Evolutionary conservation across 192 early-diverging fungal genomes (phyloP), one percentile per base, ranked within the genome.

Genomic region (Hyaloraphidium curvatum): DNA sequence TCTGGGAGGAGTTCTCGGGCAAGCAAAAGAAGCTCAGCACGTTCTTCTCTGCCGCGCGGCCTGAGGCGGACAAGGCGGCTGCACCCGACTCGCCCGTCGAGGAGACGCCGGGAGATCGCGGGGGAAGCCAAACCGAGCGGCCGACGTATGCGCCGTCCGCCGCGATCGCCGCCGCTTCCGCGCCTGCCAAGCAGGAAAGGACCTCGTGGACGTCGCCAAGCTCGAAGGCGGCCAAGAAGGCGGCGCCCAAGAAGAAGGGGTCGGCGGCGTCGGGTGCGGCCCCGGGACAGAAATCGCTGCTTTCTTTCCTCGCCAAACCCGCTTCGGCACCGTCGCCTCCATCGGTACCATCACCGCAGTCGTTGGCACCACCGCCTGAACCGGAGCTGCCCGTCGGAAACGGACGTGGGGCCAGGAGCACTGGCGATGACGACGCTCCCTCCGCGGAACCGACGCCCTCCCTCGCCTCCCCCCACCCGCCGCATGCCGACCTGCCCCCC

Each of bases 1-100:
- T 66, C 54, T 74, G 70, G 62, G 67, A 72, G 2, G 70, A 73
- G 41, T 80, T 81, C 58, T 33, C 61, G 11, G 75, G 69, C 23
- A 71, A 64, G 50, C 81, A 83, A 51, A 64, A 65, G 39, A 79
- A 66, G 51, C 54, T 83, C 26, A 65, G 67, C 39, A 13, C 28
- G 4, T 78, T 71, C 52, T 74, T 76, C 51, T 19, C 43, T 33
- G 28, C 16, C 4, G 51, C 23, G 43, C 59, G 14, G 16, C 43
- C 37, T 31, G 11, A 58, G 3, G 19, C 28, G 19, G 16, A 16
- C 16, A 48, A 16, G 25, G 22, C 23, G 3, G 23, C 48, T 5
- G 37, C 54, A 23, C 28, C 22, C 27, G 16, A 33, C 11, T 21
- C 52, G 53, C 2, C 29, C 13, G 19, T 58, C 37, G 27, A 11